These are phyloP conservation scores for Colletotrichum tropicale DNA, from an alignment of 2,329 filamentous ascomycete genomes.

Conservation along the genomic window DNA sequence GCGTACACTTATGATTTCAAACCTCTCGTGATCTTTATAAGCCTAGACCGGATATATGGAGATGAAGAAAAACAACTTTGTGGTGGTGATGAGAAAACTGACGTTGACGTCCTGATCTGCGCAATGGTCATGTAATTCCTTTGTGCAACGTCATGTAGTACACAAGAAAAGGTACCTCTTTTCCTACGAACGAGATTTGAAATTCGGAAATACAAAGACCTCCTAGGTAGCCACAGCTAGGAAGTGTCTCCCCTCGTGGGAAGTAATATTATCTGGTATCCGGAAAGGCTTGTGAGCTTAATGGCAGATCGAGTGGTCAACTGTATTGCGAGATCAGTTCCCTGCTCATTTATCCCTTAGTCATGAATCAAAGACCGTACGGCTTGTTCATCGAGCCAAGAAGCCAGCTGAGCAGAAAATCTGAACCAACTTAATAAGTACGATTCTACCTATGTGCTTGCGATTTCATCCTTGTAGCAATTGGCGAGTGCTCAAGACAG, in stretches of 20 bases:
- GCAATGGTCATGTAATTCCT: fast-evolving
- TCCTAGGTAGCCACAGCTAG: background rate
- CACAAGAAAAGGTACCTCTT: background rate
- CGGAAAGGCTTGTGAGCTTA: background rate
- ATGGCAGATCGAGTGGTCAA: fast-evolving
- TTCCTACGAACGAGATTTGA: background rate
- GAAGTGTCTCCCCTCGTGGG: background rate
- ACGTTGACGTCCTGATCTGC: background rate
- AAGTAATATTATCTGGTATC: background rate
- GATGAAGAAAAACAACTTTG: background rate
- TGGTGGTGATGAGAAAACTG: background rate
- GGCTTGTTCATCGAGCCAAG: fast-evolving
- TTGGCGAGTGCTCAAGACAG: background rate
- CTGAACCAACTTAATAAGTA: background rate
- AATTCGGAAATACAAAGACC: fast-evolving
- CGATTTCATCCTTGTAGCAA: background rate
- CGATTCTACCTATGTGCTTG: background rate
- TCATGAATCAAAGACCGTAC: background rate
- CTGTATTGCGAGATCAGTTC: background rate
- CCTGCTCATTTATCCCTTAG: fast-evolving
- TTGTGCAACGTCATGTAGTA: fast-evolving
- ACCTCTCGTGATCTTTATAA: fast-evolving
- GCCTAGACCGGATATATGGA: fast-evolving
- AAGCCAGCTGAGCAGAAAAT: background rate
- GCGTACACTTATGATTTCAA: background rate